Base-by-base conservation (phyloP, 805 yeast genomes). In the Spencermartinsiella europaea region DNA sequence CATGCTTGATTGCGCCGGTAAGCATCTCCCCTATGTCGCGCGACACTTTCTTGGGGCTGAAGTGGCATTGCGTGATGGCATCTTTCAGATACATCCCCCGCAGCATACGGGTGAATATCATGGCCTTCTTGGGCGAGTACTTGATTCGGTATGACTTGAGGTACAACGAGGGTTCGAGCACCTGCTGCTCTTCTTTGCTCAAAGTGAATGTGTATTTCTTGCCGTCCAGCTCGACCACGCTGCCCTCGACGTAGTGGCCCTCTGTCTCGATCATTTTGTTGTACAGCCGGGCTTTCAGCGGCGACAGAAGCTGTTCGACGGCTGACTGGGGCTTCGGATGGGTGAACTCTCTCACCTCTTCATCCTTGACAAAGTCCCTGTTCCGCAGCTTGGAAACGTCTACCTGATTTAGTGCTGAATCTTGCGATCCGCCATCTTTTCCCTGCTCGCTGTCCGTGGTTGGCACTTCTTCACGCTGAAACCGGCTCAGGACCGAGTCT, bases 41-140 rank as follows among this genome's bases (percentile, higher is more conserved):
- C 27, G 95, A 78, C 65, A 89, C 77, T 58, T 83, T 79, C 68
- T 87, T 88, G 40, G 81, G 75, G 63, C 81, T 79, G 72, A 91
- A 91, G 66, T 91, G 97, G 57, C 90, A 81, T 69, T 90, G 97
- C 35, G 91, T 87, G 56, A 91, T 84, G 44, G 97, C 98, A 37
- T 77, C 78, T 56, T 80, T 77, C 31, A 86, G 79, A 44, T 79
- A 75, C 66, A 85, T 68, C 28, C 83, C 83, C 47, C 86, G 76
- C 48, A 90, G 76, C 60, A 89, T 78, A 55, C 97, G 75, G 54
- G 86, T 72, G 41, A 88, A 84, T 34, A 80, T 71, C 8, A 87
- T 87, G 38, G 93, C 87, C 68, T 91, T 91, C 68, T 91, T 91
- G 72, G 83, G 77, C 4, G 95, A 82, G n/a, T 90, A 77, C 64